Conservation (phyloP, 345 rosid species). For the Hibiscus trionum region DNA sequence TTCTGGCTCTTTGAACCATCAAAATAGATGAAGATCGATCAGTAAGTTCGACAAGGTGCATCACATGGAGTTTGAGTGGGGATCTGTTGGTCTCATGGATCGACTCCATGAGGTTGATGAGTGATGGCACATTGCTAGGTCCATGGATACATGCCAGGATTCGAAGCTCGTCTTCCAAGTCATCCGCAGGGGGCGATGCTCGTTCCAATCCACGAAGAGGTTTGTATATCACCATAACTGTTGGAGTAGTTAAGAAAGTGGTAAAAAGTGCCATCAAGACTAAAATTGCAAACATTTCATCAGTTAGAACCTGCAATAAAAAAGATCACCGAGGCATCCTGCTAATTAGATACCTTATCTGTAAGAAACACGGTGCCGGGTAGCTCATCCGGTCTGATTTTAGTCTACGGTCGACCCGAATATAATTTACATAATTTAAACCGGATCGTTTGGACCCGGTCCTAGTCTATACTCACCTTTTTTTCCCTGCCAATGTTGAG, state of each 20-base stretch:
- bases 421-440: no score
- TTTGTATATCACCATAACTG: constrained; percentile 29
- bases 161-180: constrained; percentile 11
- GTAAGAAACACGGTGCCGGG: not conserved
- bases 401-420: no score
- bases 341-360: not conserved
- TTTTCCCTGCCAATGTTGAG: constrained; percentile 54
- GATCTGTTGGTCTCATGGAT: constrained; percentile 12
- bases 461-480: constrained; percentile 17
- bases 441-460: no score
- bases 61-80: constrained; percentile 18
- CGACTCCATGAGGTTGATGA: constrained; percentile 25
- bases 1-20: constrained; percentile 31
- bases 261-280: constrained; percentile 41
- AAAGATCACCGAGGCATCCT: not conserved
- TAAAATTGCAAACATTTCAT: constrained; percentile 35
- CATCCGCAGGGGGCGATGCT: not conserved
- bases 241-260: constrained; percentile 36
- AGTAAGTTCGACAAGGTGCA: constrained; percentile 33
- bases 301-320: constrained; percentile 30
- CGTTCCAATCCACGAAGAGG: constrained; percentile 12
- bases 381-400: no score
- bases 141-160: constrained; percentile 33
- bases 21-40: constrained; percentile 29
- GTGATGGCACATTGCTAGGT: constrained; percentile 21